Percentiles rank a stretch among this genome's conserved stretches.
phyloP scores from a whole-genome alignment of 2,329 filamentous ascomycete genomes.

The Phoma herbarum region DNA sequence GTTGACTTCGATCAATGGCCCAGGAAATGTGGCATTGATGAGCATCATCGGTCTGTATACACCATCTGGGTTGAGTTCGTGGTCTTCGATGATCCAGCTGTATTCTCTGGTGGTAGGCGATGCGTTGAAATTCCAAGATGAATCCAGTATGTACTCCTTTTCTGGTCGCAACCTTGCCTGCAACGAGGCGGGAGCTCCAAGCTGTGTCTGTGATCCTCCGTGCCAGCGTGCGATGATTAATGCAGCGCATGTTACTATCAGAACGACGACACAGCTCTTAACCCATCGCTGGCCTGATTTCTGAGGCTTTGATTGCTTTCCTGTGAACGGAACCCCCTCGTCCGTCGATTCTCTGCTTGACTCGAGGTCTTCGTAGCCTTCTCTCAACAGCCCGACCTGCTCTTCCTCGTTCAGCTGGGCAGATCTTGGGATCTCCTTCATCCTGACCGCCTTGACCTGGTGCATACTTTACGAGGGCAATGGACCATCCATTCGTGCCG shows the following conservation, averaged over 20 bases:
- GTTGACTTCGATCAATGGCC: slow-evolving; percentile 53
- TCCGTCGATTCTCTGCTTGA: slow-evolving; percentile 8
- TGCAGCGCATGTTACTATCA: neutral
- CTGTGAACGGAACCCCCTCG: neutral
- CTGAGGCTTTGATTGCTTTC: neutral
- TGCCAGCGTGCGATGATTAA: slow-evolving; percentile 3
- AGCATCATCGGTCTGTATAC: slow-evolving; percentile 54
- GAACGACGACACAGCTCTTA: neutral
- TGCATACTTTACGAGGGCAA: neutral
- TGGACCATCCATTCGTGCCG: neutral
- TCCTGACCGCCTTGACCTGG: slow-evolving; percentile 6
- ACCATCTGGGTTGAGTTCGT: slow-evolving; percentile 66
- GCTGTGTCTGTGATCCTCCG: neutral
- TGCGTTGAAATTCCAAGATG: slow-evolving; percentile 64
- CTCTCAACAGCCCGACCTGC: slow-evolving; percentile 31
- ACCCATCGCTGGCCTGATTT: neutral
- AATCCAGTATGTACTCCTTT: slow-evolving; percentile 61
- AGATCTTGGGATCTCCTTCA: slow-evolving; percentile 13
- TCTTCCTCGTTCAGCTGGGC: slow-evolving; percentile 23
- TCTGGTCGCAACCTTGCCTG: slow-evolving; percentile 32
- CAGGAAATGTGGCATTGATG: slow-evolving; percentile 54
- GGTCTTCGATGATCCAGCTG: slow-evolving; percentile 68
- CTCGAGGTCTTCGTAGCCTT: slow-evolving; percentile 19
- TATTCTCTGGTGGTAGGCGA: slow-evolving; percentile 64
- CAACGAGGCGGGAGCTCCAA: neutral